Base-by-base conservation (phyloP, 1,284 basidiomycete genomes). In the Bjerkandera adusta region DNA sequence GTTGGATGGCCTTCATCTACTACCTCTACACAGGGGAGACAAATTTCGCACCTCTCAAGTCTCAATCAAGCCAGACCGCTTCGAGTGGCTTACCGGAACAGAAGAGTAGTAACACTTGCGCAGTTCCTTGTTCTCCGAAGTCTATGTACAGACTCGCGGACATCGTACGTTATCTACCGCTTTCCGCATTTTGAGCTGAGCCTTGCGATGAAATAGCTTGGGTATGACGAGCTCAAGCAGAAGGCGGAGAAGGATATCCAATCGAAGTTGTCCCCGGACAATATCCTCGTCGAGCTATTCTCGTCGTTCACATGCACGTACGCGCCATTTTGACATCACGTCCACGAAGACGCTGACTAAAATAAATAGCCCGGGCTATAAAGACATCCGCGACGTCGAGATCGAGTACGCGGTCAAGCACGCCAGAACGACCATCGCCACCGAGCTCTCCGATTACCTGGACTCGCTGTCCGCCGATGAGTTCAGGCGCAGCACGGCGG, bases 61-160 rank as follows among this genome's bases (percentile, higher is more conserved):
- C 16, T 12, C 37, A 37, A 11, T 26, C 12, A 20, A 39, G 39
- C 22, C 41, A 34, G 21, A n/a, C n/a, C n/a, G 10, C 18, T 21
- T 16, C 8, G 27, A 20, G 18, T 18, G 36, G 18, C 5, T 37
- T 21, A 21, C 12, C 36, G 8, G 10, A 10, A 12, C 34, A 35
- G 27, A 35, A 6, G n/a, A n/a, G n/a, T n/a, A 36, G 44, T 22
- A 16, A 16, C 24, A 36, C 29, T 16, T 43, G 30, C 5, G 29
- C 33, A 2, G 47, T 4, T 29, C 30, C 1, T 52, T 50, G 24
- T 59, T 38, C 58, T 7, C 51, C 58, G 1, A 58, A 58, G 44
- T 58, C 57, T 1, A 56, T 58, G 53, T 58, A 56, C 32, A 50
- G 53, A 13, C 47, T 58, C 1, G 55, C 57, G 4, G 48, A 58